phyloP scores from a whole-genome alignment of 805 yeast genomes.

The Lachancea fermentati region DNA sequence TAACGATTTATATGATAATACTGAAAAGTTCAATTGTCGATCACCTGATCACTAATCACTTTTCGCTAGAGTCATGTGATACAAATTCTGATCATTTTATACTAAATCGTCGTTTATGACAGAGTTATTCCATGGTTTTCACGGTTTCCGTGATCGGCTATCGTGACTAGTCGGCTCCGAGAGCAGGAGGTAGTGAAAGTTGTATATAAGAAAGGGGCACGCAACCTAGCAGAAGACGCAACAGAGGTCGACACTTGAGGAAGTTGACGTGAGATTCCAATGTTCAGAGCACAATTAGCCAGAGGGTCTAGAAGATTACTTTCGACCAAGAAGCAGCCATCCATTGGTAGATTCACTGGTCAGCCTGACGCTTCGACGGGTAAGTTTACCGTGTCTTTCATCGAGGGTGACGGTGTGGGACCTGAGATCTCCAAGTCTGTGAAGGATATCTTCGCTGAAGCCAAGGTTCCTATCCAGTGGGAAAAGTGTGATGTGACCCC shows the following conservation, averaged over 20 bases:
- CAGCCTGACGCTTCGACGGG: constrained; percentile 52
- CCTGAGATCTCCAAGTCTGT: constrained; percentile 92
- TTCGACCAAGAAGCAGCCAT: constrained; percentile 28
- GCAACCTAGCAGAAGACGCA: neutral
- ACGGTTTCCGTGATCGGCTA: neutral
- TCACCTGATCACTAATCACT: no score
- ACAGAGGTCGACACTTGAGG: neutral
- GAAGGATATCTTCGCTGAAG: constrained; percentile 87
- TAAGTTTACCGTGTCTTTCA: constrained; percentile 87
- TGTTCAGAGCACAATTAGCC: constrained; percentile 20
- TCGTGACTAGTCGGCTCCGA: neutral
- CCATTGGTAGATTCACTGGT: constrained; percentile 32
- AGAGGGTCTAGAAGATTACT: constrained; percentile 21
- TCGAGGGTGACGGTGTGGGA: constrained; percentile 99
- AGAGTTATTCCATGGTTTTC: neutral
- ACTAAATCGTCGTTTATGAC: no score
- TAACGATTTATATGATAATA: no score
- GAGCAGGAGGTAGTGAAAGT: neutral
- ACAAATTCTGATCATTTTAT: no score
- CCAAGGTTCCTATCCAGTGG: constrained; percentile 95
- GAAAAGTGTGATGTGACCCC: constrained; percentile 97
- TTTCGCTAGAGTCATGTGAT: no score
- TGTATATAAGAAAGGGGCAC: neutral
- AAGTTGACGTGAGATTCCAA: constrained; percentile 2
- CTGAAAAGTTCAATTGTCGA: neutral